Conservation (phyloP, 2,329 filamentous ascomycete genomes). For the Karstenula rhodostoma region DNA sequence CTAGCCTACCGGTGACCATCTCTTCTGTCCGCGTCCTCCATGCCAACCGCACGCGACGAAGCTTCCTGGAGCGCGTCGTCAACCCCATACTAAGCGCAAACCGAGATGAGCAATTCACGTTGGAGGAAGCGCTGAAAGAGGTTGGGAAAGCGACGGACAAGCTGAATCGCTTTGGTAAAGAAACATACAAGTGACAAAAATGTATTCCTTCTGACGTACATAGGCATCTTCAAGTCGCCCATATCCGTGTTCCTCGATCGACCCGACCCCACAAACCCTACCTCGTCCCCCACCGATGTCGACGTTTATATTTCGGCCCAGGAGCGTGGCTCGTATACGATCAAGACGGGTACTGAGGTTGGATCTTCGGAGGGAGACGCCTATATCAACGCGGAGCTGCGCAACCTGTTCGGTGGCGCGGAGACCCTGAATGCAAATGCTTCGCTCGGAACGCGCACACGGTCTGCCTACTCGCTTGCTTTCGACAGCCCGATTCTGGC, state of each 20-base stretch:
- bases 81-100: conserved; percentile 77
- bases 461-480: conserved; percentile 87
- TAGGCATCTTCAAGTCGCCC: conserved; percentile 86
- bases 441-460: conserved; percentile 86
- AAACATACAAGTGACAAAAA: conserved; percentile 7
- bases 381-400: conserved; percentile 84
- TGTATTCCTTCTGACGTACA: conserved; percentile 24
- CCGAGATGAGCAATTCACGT: conserved; percentile 73
- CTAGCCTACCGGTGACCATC: conserved; percentile 85
- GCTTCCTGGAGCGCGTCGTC: conserved; percentile 84
- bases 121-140: conserved; percentile 77
- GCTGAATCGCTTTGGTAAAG: conserved; percentile 79
- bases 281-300: conserved; percentile 77
- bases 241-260: conserved; percentile 85
- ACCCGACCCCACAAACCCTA: conserved; percentile 72
- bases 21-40: conserved; percentile 85
- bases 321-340: conserved; percentile 82
- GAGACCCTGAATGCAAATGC: conserved; percentile 89
- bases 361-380: conserved; percentile 94
- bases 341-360: conserved; percentile 94
- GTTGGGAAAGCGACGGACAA: conserved; percentile 75
- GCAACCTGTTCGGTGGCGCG: conserved; percentile 93
- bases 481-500: conserved; percentile 84
- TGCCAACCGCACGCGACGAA: conserved; percentile 80
- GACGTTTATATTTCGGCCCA: conserved; percentile 79